phyloP scores from a whole-genome alignment of 1,284 basidiomycete genomes.

The Leccinum pachyderme region DNA sequence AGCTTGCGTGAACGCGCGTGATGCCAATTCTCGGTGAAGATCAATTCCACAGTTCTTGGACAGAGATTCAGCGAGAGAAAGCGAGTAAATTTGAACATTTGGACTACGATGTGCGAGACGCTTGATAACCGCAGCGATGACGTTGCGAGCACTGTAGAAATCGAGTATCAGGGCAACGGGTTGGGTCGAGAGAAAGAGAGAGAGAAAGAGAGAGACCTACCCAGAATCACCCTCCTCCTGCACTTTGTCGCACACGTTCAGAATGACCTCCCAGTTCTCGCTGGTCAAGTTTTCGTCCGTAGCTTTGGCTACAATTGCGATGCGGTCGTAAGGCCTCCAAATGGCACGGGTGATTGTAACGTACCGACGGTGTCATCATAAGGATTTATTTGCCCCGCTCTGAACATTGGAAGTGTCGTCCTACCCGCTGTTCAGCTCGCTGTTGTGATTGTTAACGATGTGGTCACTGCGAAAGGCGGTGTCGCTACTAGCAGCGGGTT shows the following conservation, averaged over 20 bases:
- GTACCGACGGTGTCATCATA: conserved; percentile 94
- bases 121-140: conserved; percentile 84
- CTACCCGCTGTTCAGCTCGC: conserved; percentile 4
- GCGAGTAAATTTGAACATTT: conserved; percentile 94
- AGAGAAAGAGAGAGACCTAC: conserved; percentile 43
- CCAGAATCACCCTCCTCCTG: conserved; percentile 82
- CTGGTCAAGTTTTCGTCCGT: conserved; percentile 93
- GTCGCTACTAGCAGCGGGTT: conserved; percentile 16
- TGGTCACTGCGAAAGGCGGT: conserved; percentile 34
- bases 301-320: conserved; percentile 66
- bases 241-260: conserved; percentile 97
- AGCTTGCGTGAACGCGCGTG: conserved; percentile 86
- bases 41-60: conserved; percentile 89
- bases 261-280: conserved; percentile 95
- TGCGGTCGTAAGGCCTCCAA: neutral
- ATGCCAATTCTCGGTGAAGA: conserved; percentile 86
- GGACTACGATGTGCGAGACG: conserved; percentile 92
- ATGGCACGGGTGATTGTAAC: conserved; percentile 33
- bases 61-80: conserved; percentile 84
- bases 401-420: conserved; percentile 53
- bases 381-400: conserved; percentile 63
- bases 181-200: neutral
- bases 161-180: conserved; percentile 15
- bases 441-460: conserved; percentile 17
- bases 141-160: conserved; percentile 74